Percentiles rank a stretch among this genome's conserved stretches.
Conservation (phyloP, 2,329 filamentous ascomycete genomes). For the Fusarium sp. region DNA sequence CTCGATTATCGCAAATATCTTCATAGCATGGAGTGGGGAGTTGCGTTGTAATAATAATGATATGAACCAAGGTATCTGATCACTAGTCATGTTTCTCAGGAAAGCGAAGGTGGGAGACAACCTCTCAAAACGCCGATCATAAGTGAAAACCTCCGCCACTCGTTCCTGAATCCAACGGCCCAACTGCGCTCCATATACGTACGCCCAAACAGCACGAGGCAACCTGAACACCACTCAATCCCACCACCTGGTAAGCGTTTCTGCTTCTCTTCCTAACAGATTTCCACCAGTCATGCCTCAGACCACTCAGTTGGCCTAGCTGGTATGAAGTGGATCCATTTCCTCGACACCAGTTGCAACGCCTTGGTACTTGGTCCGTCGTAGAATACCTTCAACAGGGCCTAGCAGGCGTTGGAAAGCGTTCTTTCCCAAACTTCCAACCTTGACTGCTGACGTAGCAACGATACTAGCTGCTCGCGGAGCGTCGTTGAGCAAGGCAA, state of each 20-base stretch:
- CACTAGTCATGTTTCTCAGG: constrained; percentile 52
- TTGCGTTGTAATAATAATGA: constrained; percentile 26
- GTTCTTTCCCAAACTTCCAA: constrained; percentile 90
- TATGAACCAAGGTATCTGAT: constrained; percentile 52
- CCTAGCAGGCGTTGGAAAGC: constrained; percentile 94
- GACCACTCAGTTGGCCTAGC: constrained; percentile 31
- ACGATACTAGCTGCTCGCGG: constrained; percentile 91
- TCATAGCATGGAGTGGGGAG: constrained; percentile 9
- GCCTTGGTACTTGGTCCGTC: constrained; percentile 75
- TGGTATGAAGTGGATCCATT: constrained; percentile 71
- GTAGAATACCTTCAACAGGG: constrained; percentile 93
- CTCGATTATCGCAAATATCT: not conserved
- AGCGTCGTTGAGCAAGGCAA: constrained; percentile 92
- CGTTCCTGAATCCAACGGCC: constrained; percentile 29
- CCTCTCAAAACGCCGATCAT: constrained; percentile 47
- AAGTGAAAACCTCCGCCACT: constrained; percentile 39
- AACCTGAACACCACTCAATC: constrained; percentile 24
- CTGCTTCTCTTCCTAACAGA: constrained; percentile 5
- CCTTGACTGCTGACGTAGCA: constrained; percentile 87
- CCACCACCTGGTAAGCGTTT: constrained; percentile 8
- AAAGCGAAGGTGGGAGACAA: constrained; percentile 50
- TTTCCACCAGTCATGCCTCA: not conserved
- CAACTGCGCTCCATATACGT: constrained; percentile 21
- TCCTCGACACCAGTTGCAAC: constrained; percentile 72
- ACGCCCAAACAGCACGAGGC: constrained; percentile 16